phyloP scores from a whole-genome alignment of 2,329 filamentous ascomycete genomes.

The Nemania sp. region DNA sequence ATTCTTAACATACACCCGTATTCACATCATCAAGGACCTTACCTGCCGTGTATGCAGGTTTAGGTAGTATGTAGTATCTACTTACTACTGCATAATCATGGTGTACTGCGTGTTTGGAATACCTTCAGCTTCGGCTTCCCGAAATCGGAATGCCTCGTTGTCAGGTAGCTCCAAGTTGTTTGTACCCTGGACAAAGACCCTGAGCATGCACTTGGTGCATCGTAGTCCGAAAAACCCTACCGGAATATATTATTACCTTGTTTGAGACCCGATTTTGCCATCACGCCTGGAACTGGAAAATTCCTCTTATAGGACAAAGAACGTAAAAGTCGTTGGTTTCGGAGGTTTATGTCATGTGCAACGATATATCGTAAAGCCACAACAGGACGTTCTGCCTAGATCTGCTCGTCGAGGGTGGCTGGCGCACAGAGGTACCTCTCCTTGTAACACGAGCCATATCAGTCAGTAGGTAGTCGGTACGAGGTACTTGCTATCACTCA shows the following conservation, averaged over 20 bases:
- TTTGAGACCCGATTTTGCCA: not conserved
- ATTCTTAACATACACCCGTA: too few species aligned
- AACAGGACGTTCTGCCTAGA: too few species aligned
- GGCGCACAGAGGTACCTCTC: too few species aligned
- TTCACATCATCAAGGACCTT: not conserved
- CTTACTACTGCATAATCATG: not conserved
- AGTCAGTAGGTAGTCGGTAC: too few species aligned
- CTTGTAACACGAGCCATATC: not conserved
- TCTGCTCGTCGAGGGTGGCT: too few species aligned
- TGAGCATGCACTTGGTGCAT: not conserved
- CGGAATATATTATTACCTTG: constrained; percentile 4
- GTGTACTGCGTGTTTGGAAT: not conserved
- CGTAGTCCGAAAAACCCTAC: not conserved
- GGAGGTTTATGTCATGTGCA: not conserved
- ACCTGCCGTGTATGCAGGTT: too few species aligned
- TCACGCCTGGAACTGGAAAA: not conserved
- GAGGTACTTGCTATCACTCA: too few species aligned
- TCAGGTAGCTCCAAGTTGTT: not conserved
- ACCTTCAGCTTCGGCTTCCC: constrained; percentile 18
- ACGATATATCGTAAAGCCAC: too few species aligned
- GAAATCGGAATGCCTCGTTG: constrained; percentile 20
- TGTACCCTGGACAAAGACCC: constrained; percentile 11
- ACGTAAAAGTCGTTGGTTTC: not conserved
- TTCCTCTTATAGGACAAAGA: not conserved
- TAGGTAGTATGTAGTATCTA: not conserved